Conservation (phyloP, 2,329 filamentous ascomycete genomes). For the Cucurbitaria berberidis region DNA sequence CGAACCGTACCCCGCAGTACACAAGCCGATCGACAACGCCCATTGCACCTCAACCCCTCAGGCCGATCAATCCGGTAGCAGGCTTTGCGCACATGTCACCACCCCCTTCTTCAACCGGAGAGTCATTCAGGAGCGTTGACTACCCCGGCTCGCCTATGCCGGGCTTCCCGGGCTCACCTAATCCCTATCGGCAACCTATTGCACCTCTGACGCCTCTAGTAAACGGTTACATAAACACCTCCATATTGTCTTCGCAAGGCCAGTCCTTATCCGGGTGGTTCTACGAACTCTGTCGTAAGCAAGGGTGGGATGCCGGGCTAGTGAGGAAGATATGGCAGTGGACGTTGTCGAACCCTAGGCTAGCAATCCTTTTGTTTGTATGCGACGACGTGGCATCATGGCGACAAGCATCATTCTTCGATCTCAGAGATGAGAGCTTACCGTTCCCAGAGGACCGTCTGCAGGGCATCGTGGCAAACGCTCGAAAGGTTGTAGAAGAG, state of each 20-base stretch:
- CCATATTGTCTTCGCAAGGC: constrained; percentile 44
- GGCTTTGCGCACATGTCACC: constrained; percentile 46
- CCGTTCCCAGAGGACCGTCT: constrained; percentile 48
- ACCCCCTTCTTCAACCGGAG: constrained; percentile 34
- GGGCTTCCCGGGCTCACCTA: constrained; percentile 39
- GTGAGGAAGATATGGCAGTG: constrained; percentile 50
- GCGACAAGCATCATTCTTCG: constrained; percentile 47
- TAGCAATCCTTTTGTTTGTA: constrained; percentile 47
- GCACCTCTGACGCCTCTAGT: constrained; percentile 37
- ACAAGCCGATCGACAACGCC: constrained; percentile 48
- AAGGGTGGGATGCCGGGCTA: constrained; percentile 43
- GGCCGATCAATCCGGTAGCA: constrained; percentile 40
- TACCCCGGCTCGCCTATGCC: constrained; percentile 38
- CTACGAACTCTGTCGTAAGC: constrained; percentile 43
- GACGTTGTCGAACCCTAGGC: constrained; percentile 48
- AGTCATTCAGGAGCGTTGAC: constrained; percentile 36
- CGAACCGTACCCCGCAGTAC: constrained; percentile 46
- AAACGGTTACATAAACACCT: constrained; percentile 47
- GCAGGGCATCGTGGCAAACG: constrained; percentile 47
- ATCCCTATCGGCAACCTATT: constrained; percentile 44
- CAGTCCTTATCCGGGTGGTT: constrained; percentile 48
- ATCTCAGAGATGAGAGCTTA: constrained; percentile 46
- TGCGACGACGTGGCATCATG: constrained; percentile 50
- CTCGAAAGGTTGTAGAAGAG: constrained; percentile 46
- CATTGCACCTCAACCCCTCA: constrained; percentile 46